Percentiles rank a stretch among this genome's conserved stretches.
phyloP scores from a whole-genome alignment of 805 yeast species.

The Cyberlindnera nakhonratchasimensis region DNA sequence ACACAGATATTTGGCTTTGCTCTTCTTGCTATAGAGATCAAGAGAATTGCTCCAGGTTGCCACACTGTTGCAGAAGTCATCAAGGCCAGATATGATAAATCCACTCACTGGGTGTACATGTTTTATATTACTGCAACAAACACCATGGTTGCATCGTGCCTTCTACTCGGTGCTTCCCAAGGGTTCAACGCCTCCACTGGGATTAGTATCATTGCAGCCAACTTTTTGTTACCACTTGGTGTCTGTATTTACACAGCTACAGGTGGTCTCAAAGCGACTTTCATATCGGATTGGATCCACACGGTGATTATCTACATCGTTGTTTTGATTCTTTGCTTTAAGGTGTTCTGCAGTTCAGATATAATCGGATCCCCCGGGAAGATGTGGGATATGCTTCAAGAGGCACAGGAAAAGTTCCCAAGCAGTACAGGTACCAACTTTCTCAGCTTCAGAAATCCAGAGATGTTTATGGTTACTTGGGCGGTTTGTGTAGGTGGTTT shows the following conservation, averaged over 20 bases:
- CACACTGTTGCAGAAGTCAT: slow-evolving; percentile 41
- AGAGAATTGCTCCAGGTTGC: slow-evolving; percentile 39
- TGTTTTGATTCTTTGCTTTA: slow-evolving; percentile 33
- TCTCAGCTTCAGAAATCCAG: slow-evolving; percentile 31
- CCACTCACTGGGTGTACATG: slow-evolving; percentile 35
- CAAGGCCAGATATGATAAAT: slow-evolving; percentile 35
- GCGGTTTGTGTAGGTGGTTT: slow-evolving; percentile 32
- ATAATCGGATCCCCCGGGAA: slow-evolving; percentile 43
- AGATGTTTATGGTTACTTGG: slow-evolving; percentile 31
- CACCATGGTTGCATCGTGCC: slow-evolving; percentile 35
- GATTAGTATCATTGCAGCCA: slow-evolving; percentile 43
- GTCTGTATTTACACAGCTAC: slow-evolving; percentile 46
- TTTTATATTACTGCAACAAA: slow-evolving; percentile 38
- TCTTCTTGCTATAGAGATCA: slow-evolving; percentile 37
- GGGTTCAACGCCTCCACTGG: slow-evolving; percentile 40
- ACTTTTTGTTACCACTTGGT: slow-evolving; percentile 43
- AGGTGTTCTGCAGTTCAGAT: slow-evolving; percentile 35
- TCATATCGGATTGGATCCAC: slow-evolving; percentile 50
- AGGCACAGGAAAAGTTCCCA: slow-evolving; percentile 33
- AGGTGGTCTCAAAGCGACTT: slow-evolving; percentile 51
- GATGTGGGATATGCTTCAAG: slow-evolving; percentile 40
- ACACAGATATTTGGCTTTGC: slow-evolving; percentile 37
- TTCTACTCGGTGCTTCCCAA: slow-evolving; percentile 44
- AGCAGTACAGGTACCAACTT: slow-evolving; percentile 30
- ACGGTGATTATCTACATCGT: slow-evolving; percentile 43